phyloP scores from a whole-genome alignment of 257 asterid genomes.

The Solanum chiquidenum region DNA sequence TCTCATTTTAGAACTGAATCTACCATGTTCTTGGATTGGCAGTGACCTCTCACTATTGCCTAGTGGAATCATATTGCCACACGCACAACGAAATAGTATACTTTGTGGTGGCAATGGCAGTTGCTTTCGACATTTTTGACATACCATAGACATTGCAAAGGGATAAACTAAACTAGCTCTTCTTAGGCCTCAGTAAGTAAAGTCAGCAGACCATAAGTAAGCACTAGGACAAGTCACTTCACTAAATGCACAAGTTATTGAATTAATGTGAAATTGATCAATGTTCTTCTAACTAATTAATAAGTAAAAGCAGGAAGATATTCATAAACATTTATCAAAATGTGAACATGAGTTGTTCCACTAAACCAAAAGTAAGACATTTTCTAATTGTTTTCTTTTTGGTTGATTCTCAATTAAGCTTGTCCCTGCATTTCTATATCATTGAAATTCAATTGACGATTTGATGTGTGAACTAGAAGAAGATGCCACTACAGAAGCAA shows the following conservation, averaged over 20 bases:
- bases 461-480: background rate
- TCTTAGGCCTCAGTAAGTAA: background rate
- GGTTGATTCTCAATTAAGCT: background rate
- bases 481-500: conserved; percentile 1
- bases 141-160: background rate
- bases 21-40: background rate
- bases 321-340: background rate
- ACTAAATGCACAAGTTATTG: background rate
- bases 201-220: background rate
- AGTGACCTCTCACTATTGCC: background rate
- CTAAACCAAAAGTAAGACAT: background rate
- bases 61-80: background rate
- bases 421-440: background rate
- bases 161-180: background rate
- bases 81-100: conserved; percentile 2
- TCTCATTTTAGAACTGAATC: conserved; percentile 8
- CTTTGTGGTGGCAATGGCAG: background rate
- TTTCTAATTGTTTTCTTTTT: background rate
- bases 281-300: background rate
- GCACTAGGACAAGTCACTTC: background rate
- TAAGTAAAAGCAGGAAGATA: background rate
- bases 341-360: background rate
- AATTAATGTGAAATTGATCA: background rate
- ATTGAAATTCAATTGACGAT: background rate
- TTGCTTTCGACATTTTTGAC: background rate